Percentiles rank a stretch among this genome's conserved stretches.
Evolutionary conservation across 2,329 filamentous ascomycete species (phyloP).

Genomic region (Alternaria arbusti): DNA sequence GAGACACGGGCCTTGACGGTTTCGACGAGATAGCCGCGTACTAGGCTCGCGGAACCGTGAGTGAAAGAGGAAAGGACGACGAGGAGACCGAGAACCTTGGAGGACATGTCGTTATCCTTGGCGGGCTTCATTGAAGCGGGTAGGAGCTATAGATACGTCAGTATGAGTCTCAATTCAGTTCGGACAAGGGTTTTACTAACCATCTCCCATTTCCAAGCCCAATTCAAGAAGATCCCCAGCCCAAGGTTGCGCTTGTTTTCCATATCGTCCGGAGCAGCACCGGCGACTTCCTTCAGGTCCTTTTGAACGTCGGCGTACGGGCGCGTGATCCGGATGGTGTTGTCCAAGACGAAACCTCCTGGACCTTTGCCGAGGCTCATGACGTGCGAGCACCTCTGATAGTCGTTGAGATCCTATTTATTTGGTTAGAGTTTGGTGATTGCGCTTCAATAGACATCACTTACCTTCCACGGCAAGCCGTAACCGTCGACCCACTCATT

Average conservation of each 20-base stretch:
- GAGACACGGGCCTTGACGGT: not conserved
- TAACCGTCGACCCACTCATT: not conserved
- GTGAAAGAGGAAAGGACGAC: not conserved
- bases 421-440: not conserved
- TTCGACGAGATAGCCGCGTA: not conserved
- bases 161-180: too few species aligned
- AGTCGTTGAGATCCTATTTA: not conserved
- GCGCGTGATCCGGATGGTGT: not conserved
- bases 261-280: not conserved
- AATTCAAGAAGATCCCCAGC: not conserved
- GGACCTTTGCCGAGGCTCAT: not conserved
- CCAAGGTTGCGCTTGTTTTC: not conserved
- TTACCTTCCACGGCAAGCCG: not conserved
- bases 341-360: not conserved
- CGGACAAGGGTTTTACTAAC: too few species aligned
- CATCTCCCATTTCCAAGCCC: not conserved
- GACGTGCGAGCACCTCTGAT: not conserved
- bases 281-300: not conserved
- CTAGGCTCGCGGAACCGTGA: not conserved
- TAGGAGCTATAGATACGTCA: not conserved
- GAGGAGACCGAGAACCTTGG: not conserved
- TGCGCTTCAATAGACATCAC: not conserved
- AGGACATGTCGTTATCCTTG: not conserved
- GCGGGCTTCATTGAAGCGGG: not conserved
- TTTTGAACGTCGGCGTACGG: not conserved